Evolutionary conservation across 768 basidiomycete genomes (phyloP).

Genomic region (Dendrothele bispora): DNA sequence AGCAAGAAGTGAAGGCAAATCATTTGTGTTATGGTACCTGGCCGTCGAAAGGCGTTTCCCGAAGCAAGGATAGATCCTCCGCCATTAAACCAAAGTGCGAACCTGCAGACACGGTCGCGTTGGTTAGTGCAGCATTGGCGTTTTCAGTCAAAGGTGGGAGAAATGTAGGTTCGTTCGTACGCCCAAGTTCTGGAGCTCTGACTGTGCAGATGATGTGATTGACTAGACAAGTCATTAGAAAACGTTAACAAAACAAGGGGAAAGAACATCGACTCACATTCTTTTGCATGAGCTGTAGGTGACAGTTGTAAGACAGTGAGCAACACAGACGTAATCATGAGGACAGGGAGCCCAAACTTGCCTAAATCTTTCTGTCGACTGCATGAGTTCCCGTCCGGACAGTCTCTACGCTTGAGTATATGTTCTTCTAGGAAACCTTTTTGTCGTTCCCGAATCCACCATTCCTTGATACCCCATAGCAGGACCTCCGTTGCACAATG

Average conservation of each 20-base stretch:
- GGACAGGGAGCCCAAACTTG: conserved; percentile 31
- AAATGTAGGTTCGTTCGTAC: too few relatives aligned
- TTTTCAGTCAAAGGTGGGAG: too few relatives aligned
- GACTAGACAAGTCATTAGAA: conserved; percentile 24
- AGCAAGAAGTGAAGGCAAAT: too few relatives aligned
- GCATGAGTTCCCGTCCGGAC: conserved; percentile 62
- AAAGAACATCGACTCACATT: conserved; percentile 52
- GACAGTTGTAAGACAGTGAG: conserved; percentile 6
- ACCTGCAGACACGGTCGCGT: too few relatives aligned
- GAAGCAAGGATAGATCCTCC: too few relatives aligned
- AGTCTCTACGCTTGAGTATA: conserved; percentile 65
- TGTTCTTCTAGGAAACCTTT: conserved; percentile 62
- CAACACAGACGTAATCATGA: conserved; percentile 3
- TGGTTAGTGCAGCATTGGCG: too few relatives aligned
- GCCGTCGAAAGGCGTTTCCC: too few relatives aligned
- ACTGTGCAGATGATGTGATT: conserved; percentile 35
- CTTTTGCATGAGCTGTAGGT: conserved; percentile 63
- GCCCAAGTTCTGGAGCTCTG: background rate
- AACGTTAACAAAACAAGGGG: background rate
- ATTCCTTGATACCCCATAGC: conserved; percentile 73
- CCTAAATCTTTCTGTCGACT: conserved; percentile 64
- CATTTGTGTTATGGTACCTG: too few relatives aligned
- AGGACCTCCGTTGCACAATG: conserved; percentile 75
- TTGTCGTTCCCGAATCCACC: conserved; percentile 80
- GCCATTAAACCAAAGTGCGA: too few relatives aligned